Conservation (phyloP, 148 eudicot species). For the Cornus suecica region DNA sequence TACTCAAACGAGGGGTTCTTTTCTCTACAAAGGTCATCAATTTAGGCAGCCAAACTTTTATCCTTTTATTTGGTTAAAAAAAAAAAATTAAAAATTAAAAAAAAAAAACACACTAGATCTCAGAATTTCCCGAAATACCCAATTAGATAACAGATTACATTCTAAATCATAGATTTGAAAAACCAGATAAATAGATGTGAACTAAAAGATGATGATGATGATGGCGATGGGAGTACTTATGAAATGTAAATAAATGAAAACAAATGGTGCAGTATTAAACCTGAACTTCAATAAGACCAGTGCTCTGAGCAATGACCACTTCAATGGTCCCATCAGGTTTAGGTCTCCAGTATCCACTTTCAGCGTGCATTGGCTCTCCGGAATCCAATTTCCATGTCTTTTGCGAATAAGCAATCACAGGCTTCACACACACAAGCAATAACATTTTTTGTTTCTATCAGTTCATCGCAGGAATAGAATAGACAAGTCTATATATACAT, state of each 20-base stretch:
- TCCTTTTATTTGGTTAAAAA: too few relatives aligned
- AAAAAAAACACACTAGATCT: too few relatives aligned
- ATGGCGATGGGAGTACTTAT: background rate
- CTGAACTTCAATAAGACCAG: conserved; percentile 55
- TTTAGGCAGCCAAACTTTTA: too few relatives aligned
- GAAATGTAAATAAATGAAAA: background rate
- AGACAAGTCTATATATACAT: background rate
- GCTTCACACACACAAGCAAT: conserved; percentile 16
- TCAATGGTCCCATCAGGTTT: conserved; percentile 52
- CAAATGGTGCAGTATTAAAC: conserved; percentile 5
- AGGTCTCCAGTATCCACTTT: conserved; percentile 51
- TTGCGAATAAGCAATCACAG: conserved; percentile 47
- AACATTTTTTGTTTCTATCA: background rate
- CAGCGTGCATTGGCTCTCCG: conserved; percentile 57
- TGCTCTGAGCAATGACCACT: conserved; percentile 59
- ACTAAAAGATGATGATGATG: background rate
- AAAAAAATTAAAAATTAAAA: too few relatives aligned
- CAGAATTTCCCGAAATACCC: too few relatives aligned
- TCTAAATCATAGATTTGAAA: background rate
- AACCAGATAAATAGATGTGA: background rate
- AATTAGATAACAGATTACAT: too few relatives aligned
- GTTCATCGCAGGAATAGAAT: background rate
- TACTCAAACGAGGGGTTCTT: background rate
- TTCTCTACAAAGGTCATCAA: background rate
- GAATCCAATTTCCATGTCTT: conserved; percentile 54